A percentile compares a stretch with the other conserved stretches of the same genome.
phyloP scores from a whole-genome alignment of 2,329 filamentous ascomycete genomes.

The Fusarium foetens region DNA sequence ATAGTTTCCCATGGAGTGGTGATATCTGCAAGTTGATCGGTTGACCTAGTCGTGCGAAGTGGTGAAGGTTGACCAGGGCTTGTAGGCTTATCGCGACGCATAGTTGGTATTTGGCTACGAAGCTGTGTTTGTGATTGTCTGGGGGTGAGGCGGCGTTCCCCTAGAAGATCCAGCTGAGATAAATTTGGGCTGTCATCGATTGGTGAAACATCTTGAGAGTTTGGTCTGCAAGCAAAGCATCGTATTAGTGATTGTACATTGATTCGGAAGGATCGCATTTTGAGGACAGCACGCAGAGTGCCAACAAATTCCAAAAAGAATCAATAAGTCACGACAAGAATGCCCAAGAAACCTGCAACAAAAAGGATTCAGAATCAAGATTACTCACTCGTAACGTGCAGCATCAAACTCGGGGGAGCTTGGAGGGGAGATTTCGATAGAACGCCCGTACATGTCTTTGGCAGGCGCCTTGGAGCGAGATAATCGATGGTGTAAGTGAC shows the following conservation, averaged over 20 bases:
- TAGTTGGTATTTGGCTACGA: constrained; percentile 60
- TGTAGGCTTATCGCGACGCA: constrained; percentile 62
- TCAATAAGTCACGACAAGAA: constrained; percentile 3
- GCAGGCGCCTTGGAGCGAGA: constrained; percentile 53
- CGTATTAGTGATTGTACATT: constrained; percentile 33
- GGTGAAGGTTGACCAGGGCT: constrained; percentile 53
- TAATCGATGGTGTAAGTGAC: constrained; percentile 9
- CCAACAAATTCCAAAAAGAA: constrained; percentile 1
- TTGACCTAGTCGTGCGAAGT: constrained; percentile 52
- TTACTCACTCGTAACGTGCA: constrained; percentile 55
- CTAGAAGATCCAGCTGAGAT: constrained; percentile 46
- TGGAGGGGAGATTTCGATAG: constrained; percentile 62
- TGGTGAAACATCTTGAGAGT: constrained; percentile 60
- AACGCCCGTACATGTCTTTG: constrained; percentile 43
- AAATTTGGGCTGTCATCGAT: constrained; percentile 58
- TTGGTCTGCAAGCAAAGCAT: constrained; percentile 42
- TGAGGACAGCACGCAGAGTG: background rate
- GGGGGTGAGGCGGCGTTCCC: constrained; percentile 27
- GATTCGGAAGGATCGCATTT: constrained; percentile 26
- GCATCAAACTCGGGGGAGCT: constrained; percentile 64
- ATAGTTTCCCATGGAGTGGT: constrained; percentile 37
- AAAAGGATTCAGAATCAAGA: constrained; percentile 1
- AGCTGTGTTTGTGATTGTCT: constrained; percentile 26
- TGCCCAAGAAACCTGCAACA: constrained; percentile 26
- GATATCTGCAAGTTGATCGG: constrained; percentile 34